Evolutionary conservation across 495 filamentous ascomycete species (phyloP).

Genomic region (Neurospora sp.): DNA sequence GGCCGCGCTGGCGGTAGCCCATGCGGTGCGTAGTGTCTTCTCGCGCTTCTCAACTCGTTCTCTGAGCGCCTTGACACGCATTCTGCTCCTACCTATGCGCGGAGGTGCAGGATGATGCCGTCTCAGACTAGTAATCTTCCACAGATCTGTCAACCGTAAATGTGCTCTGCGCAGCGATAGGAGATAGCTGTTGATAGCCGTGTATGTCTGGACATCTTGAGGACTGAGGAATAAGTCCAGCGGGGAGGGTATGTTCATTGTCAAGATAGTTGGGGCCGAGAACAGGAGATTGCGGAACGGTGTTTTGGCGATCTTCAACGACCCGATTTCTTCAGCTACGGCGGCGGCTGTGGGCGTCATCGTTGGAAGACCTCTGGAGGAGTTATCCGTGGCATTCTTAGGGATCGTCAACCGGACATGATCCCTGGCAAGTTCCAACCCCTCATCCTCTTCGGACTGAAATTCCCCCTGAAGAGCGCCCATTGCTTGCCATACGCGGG

Average conservation of each 20-base stretch:
- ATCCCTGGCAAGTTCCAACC: slow-evolving; percentile 73
- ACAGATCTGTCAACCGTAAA: slow-evolving; percentile 67
- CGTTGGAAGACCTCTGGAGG: slow-evolving; percentile 9
- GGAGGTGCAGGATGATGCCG: slow-evolving; percentile 64
- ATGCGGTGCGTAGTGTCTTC: slow-evolving; percentile 61
- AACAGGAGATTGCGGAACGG: slow-evolving; percentile 75
- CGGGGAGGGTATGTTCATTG: slow-evolving; percentile 64
- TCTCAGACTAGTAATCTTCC: slow-evolving; percentile 70
- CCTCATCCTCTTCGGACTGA: slow-evolving; percentile 61
- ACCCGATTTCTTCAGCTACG: slow-evolving; percentile 9
- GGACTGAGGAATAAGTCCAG: slow-evolving; percentile 77
- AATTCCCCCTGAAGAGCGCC: slow-evolving; percentile 54
- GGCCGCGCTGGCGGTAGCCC: slow-evolving; percentile 76
- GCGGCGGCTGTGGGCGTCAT: slow-evolving; percentile 4
- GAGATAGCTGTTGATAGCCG: slow-evolving; percentile 77
- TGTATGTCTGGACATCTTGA: slow-evolving; percentile 67
- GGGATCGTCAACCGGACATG: slow-evolving; percentile 58
- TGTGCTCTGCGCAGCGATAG: slow-evolving; percentile 74
- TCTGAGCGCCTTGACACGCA: slow-evolving; percentile 38
- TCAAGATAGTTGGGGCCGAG: slow-evolving; percentile 61
- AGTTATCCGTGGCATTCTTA: slow-evolving; percentile 22
- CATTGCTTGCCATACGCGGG: slow-evolving; percentile 67
- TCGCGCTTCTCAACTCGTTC: slow-evolving; percentile 48
- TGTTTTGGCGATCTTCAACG: slow-evolving; percentile 28
- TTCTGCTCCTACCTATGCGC: slow-evolving; percentile 42